phyloP scores from a whole-genome alignment of 2,329 filamentous ascomycete species.

The Tolypocladium sp. region DNA sequence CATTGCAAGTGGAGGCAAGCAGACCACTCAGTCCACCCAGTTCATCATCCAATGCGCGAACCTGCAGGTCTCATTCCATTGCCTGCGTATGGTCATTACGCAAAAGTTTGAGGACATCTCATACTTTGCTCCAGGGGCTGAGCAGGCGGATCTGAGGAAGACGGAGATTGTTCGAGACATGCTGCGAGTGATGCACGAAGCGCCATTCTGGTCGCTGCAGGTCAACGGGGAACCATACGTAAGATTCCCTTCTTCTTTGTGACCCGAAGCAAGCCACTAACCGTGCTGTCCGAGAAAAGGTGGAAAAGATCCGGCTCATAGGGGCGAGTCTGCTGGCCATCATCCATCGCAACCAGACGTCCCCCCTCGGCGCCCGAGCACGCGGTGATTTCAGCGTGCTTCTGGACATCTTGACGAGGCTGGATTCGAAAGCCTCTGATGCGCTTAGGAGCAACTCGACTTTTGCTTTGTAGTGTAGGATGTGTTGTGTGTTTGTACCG shows the following conservation, averaged over 20 bases:
- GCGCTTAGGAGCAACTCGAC: constrained; percentile 22
- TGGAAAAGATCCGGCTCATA: constrained; percentile 29
- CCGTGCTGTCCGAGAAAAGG: constrained; percentile 11
- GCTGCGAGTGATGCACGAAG: constrained; percentile 27
- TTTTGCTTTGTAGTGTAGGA: constrained; percentile 1
- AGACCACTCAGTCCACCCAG: constrained; percentile 16
- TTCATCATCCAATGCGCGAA: constrained; percentile 30
- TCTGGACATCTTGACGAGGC: constrained; percentile 28
- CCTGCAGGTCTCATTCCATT: constrained; percentile 29
- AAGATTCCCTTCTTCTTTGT: constrained; percentile 5
- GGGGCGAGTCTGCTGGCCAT: constrained; percentile 28
- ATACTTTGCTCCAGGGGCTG: constrained; percentile 17
- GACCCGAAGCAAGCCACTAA: neutral
- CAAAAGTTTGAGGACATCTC: constrained; percentile 24
- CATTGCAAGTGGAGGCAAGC: constrained; percentile 2
- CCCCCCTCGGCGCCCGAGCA: constrained; percentile 26
- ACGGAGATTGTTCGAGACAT: constrained; percentile 35
- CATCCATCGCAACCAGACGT: constrained; percentile 26
- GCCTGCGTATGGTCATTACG: constrained; percentile 30
- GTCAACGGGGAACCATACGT: constrained; percentile 30
- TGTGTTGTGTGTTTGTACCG: neutral
- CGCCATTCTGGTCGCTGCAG: constrained; percentile 31
- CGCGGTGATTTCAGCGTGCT: constrained; percentile 27
- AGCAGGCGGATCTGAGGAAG: constrained; percentile 23
- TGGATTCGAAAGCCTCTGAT: constrained; percentile 34